These are phyloP conservation scores for Aspergillus haitiensis DNA, from an alignment of 495 filamentous ascomycete genomes.

Conservation along the genomic window DNA sequence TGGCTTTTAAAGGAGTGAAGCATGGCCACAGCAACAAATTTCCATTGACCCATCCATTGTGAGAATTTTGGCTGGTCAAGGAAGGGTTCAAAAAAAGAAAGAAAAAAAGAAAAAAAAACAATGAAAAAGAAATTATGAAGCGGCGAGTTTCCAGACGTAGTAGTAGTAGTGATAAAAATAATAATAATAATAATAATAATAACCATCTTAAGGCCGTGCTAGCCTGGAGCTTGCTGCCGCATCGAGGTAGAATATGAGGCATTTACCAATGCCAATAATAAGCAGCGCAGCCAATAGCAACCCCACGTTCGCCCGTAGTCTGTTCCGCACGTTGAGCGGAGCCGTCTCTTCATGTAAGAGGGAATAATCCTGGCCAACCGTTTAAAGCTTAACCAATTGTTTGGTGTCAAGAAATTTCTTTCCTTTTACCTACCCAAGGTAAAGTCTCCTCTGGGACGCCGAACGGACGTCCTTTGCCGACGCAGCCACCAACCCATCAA, in stretches of 20 bases:
- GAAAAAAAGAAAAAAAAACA: too few relatives aligned
- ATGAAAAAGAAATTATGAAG: too few relatives aligned
- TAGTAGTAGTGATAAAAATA: too few relatives aligned
- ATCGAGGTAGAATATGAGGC: slow-evolving; percentile 13
- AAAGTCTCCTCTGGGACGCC: too few relatives aligned
- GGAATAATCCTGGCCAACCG: slow-evolving; percentile 18
- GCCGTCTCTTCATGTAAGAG: slow-evolving; percentile 11
- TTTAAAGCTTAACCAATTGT: neutral
- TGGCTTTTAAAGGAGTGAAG: neutral
- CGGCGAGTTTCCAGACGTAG: too few relatives aligned
- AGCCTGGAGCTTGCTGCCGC: too few relatives aligned
- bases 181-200: too few relatives aligned
- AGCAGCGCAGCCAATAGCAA: neutral
- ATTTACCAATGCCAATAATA: slow-evolving; percentile 17
- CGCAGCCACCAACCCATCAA: too few relatives aligned
- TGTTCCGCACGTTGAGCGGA: neutral
- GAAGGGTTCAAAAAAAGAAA: neutral
- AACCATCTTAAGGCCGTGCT: too few relatives aligned
- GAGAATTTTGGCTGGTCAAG: neutral
- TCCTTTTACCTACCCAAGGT: too few relatives aligned
- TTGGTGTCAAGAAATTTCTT: neutral
- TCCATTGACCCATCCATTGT: neutral
- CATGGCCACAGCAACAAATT: neutral
- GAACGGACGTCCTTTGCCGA: too few relatives aligned
- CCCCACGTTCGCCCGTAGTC: slow-evolving; percentile 6